Evolutionary conservation across 352 stramenopile species (phyloP).

Genomic region (Phytophthora cactorum): DNA sequence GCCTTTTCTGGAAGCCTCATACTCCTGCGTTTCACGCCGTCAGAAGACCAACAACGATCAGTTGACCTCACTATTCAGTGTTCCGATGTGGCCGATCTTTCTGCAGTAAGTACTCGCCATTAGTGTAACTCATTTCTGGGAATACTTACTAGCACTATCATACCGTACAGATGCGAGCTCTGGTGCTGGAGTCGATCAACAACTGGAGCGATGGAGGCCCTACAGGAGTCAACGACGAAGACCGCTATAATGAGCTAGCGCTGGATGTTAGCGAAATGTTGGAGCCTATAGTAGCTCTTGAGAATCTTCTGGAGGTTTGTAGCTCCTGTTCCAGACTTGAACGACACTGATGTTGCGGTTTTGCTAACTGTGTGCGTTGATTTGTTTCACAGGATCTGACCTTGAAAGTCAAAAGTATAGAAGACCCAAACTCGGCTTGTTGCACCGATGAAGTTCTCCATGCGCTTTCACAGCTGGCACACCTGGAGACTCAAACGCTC

Average conservation of each 20-base stretch:
- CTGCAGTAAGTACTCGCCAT: constrained; percentile 45
- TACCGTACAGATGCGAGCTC: constrained; percentile 58
- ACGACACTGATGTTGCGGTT: neutral
- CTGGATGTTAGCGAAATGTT: constrained; percentile 31
- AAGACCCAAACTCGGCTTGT: constrained; percentile 32
- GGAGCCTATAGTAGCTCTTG: constrained; percentile 34
- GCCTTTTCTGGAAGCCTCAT: constrained; percentile 55
- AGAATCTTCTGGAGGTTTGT: constrained; percentile 37
- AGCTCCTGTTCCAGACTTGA: neutral
- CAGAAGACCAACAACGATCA: constrained; percentile 29
- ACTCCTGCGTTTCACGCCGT: constrained; percentile 44
- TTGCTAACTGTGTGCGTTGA: constrained; percentile 1
- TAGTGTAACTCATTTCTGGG: neutral
- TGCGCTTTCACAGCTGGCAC: constrained; percentile 45
- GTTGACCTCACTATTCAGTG: constrained; percentile 60
- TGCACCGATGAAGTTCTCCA: constrained; percentile 61
- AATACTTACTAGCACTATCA: neutral
- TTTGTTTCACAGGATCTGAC: constrained; percentile 37
- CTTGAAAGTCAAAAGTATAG: constrained; percentile 38
- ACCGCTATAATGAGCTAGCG: constrained; percentile 14
- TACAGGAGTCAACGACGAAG: constrained; percentile 7
- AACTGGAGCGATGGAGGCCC: constrained; percentile 17
- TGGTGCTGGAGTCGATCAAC: constrained; percentile 39
- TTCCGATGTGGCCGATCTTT: constrained; percentile 63
- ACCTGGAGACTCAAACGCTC: constrained; percentile 52